Conservation (phyloP, 2,329 filamentous ascomycete species). For the Pseudocercospora crystallina region DNA sequence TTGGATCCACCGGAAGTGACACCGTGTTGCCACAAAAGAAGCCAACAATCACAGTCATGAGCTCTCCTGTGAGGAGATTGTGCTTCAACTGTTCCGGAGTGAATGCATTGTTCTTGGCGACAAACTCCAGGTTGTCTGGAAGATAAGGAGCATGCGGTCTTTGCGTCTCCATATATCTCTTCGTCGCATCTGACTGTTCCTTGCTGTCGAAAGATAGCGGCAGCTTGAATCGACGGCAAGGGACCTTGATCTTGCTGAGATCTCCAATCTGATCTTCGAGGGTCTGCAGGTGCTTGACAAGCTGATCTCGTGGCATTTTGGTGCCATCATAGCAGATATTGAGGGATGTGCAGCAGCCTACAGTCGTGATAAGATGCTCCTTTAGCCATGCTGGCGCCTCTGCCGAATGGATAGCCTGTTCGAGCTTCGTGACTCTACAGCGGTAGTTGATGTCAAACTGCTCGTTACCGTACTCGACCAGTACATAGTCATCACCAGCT, state of each 20-base stretch:
- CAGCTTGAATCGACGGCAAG: slow-evolving; percentile 44
- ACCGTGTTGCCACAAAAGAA: slow-evolving; percentile 58
- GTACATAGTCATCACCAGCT: slow-evolving; percentile 50
- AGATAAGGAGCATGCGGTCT: slow-evolving; percentile 62
- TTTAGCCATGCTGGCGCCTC: slow-evolving; percentile 41
- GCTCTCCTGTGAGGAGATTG: slow-evolving; percentile 51
- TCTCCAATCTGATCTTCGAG: slow-evolving; percentile 46
- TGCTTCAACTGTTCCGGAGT: slow-evolving; percentile 50
- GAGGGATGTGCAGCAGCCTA: slow-evolving; percentile 52
- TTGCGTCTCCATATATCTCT: slow-evolving; percentile 63
- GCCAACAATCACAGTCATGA: slow-evolving; percentile 56
- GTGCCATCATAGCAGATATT: slow-evolving; percentile 44
- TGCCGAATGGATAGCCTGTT: slow-evolving; percentile 46
- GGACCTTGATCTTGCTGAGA: slow-evolving; percentile 42
- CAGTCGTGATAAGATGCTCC: slow-evolving; percentile 49
- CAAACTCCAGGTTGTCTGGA: slow-evolving; percentile 62
- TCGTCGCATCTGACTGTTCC: slow-evolving; percentile 52
- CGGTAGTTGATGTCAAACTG: slow-evolving; percentile 58
- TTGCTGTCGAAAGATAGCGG: slow-evolving; percentile 46
- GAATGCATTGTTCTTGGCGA: slow-evolving; percentile 56
- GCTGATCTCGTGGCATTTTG: slow-evolving; percentile 36
- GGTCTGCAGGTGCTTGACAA: slow-evolving; percentile 40
- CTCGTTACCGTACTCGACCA: slow-evolving; percentile 60
- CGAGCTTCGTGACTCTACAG: slow-evolving; percentile 56
- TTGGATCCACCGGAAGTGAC: slow-evolving; percentile 54